Conservation (phyloP, 1,284 basidiomycete species). For the Leccinum huronense region DNA sequence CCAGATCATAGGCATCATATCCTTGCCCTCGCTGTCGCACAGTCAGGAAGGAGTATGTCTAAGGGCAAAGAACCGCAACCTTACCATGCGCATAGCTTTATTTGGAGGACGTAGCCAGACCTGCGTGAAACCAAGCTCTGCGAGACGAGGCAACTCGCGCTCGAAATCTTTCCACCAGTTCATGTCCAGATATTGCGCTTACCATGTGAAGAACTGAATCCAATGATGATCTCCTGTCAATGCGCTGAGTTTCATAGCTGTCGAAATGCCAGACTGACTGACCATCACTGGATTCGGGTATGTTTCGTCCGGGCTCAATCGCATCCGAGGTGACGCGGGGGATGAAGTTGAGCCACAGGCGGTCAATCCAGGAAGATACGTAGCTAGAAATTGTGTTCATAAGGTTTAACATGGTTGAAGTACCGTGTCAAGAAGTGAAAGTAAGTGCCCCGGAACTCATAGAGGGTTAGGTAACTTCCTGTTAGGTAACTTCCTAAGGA, state of each 20-base stretch:
- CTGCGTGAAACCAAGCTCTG: constrained; percentile 80
- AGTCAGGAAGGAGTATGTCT: constrained; percentile 10
- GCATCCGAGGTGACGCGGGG: constrained; percentile 56
- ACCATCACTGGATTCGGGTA: constrained; percentile 67
- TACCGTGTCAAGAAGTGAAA: too few relatives aligned
- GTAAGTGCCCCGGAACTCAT: not conserved
- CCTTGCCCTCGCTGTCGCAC: constrained; percentile 58
- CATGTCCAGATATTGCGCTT: constrained; percentile 52
- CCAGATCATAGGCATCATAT: constrained; percentile 81
- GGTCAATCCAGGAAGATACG: constrained; percentile 25
- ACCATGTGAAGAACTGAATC: constrained; percentile 87
- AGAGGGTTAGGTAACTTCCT: not conserved
- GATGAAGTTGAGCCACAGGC: constrained; percentile 23
- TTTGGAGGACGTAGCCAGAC: constrained; percentile 78
- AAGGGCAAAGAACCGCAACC: constrained; percentile 38
- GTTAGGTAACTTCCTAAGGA: too few relatives aligned
- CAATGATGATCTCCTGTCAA: constrained; percentile 27
- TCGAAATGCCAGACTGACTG: constrained; percentile 25
- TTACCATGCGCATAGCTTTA: constrained; percentile 58
- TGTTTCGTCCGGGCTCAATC: constrained; percentile 47
- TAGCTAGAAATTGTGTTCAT: constrained; percentile 3
- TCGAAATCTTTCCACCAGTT: constrained; percentile 88
- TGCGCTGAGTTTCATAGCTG: not conserved
- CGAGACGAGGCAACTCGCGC: constrained; percentile 65
- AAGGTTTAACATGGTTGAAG: not conserved